A percentile compares a stretch with the other conserved stretches of the same genome.
Conservation (phyloP, 352 stramenopile species). For the Phytophthora multivora region DNA sequence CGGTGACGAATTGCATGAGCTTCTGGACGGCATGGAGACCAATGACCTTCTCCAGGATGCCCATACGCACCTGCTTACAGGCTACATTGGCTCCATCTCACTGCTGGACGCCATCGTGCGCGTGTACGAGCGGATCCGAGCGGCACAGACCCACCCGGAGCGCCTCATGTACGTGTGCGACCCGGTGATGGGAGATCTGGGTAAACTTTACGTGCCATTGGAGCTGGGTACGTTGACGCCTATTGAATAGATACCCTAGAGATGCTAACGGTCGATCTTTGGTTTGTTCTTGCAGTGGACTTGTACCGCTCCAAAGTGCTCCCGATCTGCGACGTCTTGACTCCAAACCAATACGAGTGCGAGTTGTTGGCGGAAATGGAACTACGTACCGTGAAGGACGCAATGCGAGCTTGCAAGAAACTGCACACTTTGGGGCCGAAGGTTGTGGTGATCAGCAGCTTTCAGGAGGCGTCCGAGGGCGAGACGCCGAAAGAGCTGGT, state of each 20-base stretch:
- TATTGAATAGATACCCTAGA: neutral
- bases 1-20: constrained; percentile 75
- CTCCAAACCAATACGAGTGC: constrained; percentile 88
- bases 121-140: constrained; percentile 62
- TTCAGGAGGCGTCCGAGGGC: constrained; percentile 45
- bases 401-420: constrained; percentile 70
- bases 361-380: constrained; percentile 78
- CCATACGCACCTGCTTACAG: constrained; percentile 84
- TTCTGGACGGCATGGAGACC: constrained; percentile 77
- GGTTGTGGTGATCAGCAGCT: constrained; percentile 86
- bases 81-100: constrained; percentile 76
- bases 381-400: constrained; percentile 67
- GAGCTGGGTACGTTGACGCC: constrained; percentile 59
- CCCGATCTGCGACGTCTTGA: constrained; percentile 84
- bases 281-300: constrained; percentile 50
- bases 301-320: constrained; percentile 80
- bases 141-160: constrained; percentile 51
- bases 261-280: constrained; percentile 7
- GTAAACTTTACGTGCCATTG: constrained; percentile 79
- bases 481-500: constrained; percentile 52
- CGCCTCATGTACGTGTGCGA: constrained; percentile 83
- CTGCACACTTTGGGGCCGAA: constrained; percentile 72
- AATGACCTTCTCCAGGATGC: constrained; percentile 72
- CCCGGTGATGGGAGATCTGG: constrained; percentile 82
- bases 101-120: constrained; percentile 76